These are phyloP conservation scores for Penicillium sp. DNA, from an alignment of 2,329 filamentous ascomycete species.

Conservation along the genomic window DNA sequence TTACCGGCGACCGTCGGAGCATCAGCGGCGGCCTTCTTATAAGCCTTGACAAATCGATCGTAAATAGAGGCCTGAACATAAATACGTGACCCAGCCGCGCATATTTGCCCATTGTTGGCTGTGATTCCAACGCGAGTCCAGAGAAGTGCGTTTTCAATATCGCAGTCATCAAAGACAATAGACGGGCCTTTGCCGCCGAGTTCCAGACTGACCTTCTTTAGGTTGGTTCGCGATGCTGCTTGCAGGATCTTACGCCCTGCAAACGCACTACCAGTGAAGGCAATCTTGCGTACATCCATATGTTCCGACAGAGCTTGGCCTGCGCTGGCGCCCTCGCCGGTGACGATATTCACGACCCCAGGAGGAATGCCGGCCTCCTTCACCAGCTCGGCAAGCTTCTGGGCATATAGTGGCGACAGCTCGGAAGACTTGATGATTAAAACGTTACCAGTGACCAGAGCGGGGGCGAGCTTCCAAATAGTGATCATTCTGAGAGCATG, in stretches of 20 bases:
- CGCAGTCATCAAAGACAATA: conserved; percentile 36
- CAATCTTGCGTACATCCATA: conserved; percentile 31
- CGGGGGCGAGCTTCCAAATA: conserved; percentile 57
- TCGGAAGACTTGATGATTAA: conserved; percentile 69
- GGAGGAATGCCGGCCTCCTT: conserved; percentile 54
- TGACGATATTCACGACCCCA: conserved; percentile 57
- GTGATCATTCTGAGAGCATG: conserved; percentile 25
- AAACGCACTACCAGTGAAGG: conserved; percentile 34
- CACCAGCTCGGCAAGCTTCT: conserved; percentile 49
- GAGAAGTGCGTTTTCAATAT: conserved; percentile 31
- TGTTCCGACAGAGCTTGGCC: conserved; percentile 31
- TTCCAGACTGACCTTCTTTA: conserved; percentile 37
- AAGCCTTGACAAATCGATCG: conserved; percentile 29
- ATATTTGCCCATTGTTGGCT: conserved; percentile 34
- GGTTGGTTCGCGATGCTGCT: conserved; percentile 28
- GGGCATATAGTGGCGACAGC: conserved; percentile 51
- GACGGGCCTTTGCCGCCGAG: conserved; percentile 36
- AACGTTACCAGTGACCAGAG: conserved; percentile 64
- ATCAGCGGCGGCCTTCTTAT: conserved; percentile 53
- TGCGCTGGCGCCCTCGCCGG: conserved; percentile 61
- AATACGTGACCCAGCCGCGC: conserved; percentile 31
- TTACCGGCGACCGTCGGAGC: conserved; percentile 36
- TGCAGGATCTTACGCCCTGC: conserved; percentile 31
- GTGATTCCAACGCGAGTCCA: conserved; percentile 32
- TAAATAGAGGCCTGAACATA: conserved; percentile 35